Conservation (phyloP, 495 filamentous ascomycete species). For the Lindgomyces ingoldianus region DNA sequence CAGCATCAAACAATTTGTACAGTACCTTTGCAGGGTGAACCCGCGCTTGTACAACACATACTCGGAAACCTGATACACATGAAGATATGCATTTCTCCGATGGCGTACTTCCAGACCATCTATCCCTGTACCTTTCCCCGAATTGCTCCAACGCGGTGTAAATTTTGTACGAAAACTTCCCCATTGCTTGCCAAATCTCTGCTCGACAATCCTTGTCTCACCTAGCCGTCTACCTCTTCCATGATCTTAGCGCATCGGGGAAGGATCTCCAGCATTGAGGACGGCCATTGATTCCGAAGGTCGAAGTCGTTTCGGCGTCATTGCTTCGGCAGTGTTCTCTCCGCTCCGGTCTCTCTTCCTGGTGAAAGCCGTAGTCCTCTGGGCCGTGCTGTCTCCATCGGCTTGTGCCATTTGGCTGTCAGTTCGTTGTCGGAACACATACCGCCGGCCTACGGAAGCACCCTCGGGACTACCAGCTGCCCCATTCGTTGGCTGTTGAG, state of each 20-base stretch:
- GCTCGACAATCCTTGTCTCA: too few species aligned
- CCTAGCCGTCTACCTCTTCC: neutral
- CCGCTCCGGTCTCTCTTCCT: neutral
- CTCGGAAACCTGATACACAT: constrained; percentile 1
- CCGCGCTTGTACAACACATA: neutral
- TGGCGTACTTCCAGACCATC: neutral
- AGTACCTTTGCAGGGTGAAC: neutral
- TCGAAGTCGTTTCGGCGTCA: neutral
- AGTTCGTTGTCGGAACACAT: neutral
- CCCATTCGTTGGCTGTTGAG: neutral
- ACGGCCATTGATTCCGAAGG: neutral
- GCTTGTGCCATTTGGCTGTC: neutral
- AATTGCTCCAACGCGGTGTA: too few species aligned
- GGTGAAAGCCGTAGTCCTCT: neutral
- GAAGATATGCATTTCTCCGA: neutral
- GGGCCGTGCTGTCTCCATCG: neutral
- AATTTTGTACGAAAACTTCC: too few species aligned
- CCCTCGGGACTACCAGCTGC: neutral
- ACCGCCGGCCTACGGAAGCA: neutral
- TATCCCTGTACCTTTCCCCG: neutral
- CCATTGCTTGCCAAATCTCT: too few species aligned
- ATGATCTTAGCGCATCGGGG: neutral
- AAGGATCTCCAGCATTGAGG: neutral
- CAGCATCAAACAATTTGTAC: neutral
- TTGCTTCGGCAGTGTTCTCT: neutral